Conservation (phyloP, 1,284 basidiomycete species). For the Cutaneotrichosporon sp. region DNA sequence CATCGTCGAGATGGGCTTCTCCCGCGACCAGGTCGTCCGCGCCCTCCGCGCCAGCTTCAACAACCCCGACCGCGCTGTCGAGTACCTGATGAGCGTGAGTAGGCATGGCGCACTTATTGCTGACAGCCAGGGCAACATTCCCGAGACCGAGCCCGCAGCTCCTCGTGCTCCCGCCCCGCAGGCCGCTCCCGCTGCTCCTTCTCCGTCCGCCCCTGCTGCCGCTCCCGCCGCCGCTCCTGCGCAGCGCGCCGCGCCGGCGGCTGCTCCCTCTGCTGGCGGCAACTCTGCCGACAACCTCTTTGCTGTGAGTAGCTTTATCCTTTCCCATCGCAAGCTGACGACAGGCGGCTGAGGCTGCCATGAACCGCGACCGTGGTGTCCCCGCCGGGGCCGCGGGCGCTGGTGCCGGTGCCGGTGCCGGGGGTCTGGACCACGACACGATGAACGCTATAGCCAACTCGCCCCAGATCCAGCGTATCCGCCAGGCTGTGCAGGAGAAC, state of each 20-base stretch:
- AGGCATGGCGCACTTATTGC: not conserved
- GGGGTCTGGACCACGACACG: constrained; percentile 11
- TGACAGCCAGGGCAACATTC: constrained; percentile 44
- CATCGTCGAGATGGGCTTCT: constrained; percentile 95
- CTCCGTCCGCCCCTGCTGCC: constrained; percentile 52
- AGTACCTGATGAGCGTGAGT: constrained; percentile 91
- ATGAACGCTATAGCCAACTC: constrained; percentile 59
- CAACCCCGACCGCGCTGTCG: constrained; percentile 96
- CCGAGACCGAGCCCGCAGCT: constrained; percentile 32
- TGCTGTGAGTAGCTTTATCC: constrained; percentile 40
- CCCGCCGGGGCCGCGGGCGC: constrained; percentile 44
- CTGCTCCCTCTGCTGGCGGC: constrained; percentile 52
- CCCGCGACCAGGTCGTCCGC: constrained; percentile 77
- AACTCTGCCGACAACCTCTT: constrained; percentile 55
- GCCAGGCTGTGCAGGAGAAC: constrained; percentile 70
- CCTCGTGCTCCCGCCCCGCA: constrained; percentile 30
- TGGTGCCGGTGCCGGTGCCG: constrained; percentile 36
- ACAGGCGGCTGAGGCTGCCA: constrained; percentile 53
- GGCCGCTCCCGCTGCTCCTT: constrained; percentile 47
- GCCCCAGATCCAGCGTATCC: constrained; percentile 68
- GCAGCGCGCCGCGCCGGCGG: constrained; percentile 45
- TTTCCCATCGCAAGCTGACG: not conserved
- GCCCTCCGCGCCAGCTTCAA: constrained; percentile 95
- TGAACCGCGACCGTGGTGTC: constrained; percentile 52
- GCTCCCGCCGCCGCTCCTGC: constrained; percentile 45